Conservation (phyloP, 371 early-diverging fungal species). For the Syncephalastrum sp. region DNA sequence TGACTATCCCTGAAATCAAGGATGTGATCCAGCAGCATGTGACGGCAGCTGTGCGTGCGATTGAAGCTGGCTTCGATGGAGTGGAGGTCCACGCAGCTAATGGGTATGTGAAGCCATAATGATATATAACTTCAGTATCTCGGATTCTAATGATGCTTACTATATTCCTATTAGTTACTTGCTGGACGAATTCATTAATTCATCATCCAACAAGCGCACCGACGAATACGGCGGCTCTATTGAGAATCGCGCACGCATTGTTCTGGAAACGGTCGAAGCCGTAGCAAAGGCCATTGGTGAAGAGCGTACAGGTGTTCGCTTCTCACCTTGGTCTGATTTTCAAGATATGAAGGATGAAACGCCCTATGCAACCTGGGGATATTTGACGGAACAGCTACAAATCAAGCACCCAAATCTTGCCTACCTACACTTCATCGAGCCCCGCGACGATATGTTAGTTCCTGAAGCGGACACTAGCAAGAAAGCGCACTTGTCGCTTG, state of each 20-base stretch:
- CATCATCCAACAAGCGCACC: conserved; percentile 48
- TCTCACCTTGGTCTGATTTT: conserved; percentile 23
- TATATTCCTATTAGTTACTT: conserved; percentile 62
- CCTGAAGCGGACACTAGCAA: neutral
- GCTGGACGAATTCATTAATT: conserved; percentile 43
- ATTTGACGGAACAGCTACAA: conserved; percentile 22
- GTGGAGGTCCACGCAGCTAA: conserved; percentile 19
- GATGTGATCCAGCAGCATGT: conserved; percentile 34
- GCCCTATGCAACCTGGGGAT: conserved; percentile 35
- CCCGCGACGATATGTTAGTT: conserved; percentile 15
- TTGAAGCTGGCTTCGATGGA: conserved; percentile 41
- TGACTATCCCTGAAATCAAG: conserved; percentile 42
- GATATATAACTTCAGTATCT: conserved; percentile 21
- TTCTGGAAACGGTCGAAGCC: conserved; percentile 39
- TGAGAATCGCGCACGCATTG: conserved; percentile 53
- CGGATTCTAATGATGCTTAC: conserved; percentile 39
- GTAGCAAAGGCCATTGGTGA: conserved; percentile 19
- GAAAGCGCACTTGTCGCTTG: conserved; percentile 15
- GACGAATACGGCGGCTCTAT: conserved; percentile 59
- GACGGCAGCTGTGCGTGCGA: conserved; percentile 38
- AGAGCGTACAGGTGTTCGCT: conserved; percentile 17
- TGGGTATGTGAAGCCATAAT: conserved; percentile 23
- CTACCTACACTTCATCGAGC: conserved; percentile 37
- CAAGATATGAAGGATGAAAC: conserved; percentile 32
- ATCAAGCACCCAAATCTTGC: conserved; percentile 22